Evolutionary conservation across 805 yeast genomes (phyloP).

Genomic region (Pichia heedii): DNA sequence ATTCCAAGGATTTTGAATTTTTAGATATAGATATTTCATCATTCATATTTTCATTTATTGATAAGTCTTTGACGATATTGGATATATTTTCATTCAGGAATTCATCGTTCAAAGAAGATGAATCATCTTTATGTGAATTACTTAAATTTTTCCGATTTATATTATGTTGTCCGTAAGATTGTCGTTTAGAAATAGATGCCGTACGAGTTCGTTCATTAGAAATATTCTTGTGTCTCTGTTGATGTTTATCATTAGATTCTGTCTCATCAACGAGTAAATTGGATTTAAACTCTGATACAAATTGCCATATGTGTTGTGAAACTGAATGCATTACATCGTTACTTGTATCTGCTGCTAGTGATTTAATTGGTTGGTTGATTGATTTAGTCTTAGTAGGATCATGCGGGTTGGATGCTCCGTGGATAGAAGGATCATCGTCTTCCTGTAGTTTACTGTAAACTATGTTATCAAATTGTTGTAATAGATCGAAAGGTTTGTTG

Average conservation of each 20-base stretch:
- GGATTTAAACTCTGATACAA: conserved; percentile 40
- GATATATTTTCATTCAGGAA: neutral
- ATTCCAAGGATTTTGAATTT: too few relatives aligned
- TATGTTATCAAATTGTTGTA: conserved; percentile 61
- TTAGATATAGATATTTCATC: neutral
- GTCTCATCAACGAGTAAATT: conserved; percentile 20
- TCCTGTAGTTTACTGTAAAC: conserved; percentile 46
- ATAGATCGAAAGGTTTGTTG: conserved; percentile 47
- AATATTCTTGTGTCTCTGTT: too few relatives aligned
- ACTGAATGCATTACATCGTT: conserved; percentile 30
- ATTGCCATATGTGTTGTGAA: conserved; percentile 39
- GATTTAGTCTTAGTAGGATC: conserved; percentile 7
- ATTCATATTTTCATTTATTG: conserved; percentile 1
- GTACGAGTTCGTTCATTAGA: too few relatives aligned
- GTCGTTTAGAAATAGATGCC: conserved; percentile 24
- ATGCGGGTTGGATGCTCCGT: too few relatives aligned
- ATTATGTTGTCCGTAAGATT: conserved; percentile 21
- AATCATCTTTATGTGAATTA: neutral
- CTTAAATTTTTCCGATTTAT: neutral
- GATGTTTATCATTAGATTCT: neutral
- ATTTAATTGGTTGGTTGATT: conserved; percentile 19
- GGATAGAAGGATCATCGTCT: neutral
- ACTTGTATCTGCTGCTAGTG: conserved; percentile 13
- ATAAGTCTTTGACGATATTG: conserved; percentile 2
- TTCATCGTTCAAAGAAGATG: neutral